Evolutionary conservation across 1,284 basidiomycete genomes (phyloP), one percentile per base, ranked within the genome.

Genomic region (Apiotrichum veenhuisii): DNA sequence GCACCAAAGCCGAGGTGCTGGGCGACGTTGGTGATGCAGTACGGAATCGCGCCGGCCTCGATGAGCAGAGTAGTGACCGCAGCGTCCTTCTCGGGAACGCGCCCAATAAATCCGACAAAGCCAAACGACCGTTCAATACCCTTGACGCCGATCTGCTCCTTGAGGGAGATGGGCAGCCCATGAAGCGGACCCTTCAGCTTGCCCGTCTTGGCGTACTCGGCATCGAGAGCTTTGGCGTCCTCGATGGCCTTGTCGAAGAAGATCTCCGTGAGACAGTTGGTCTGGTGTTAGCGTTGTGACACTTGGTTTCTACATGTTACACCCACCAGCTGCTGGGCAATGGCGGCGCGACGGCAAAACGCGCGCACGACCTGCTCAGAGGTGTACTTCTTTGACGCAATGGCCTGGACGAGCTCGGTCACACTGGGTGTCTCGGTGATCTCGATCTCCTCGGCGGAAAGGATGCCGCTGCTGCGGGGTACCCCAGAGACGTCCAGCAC

Each of bases 341-440:
- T 76, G 45, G 88, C 80, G 0, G 89, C 87, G 26, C 88, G 80
- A 77, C 91, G 91, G 70, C 83, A 84, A 72, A 87, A 91, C 0
- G 89, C 74, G 5, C 57, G 33, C 9, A 59, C 62, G 10, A 72
- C 69, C 25, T 65, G 64, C 27, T 65, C 61, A 22, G 60, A 58
- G 34, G 48, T 65, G 41, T 62, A 48, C 51, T 59, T 50, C 1
- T 60, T 54, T 14, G 38, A 51, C 26, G 55, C 34, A 53, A 74
- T 62, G 49, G 55, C 49, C 26, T 54, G 48, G 18, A 71, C 62
- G 27, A 74, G 59, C 15, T 44, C 55, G 25, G 22, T 25, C 0
- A 61, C 52, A 12, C 72, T 66, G 50, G 72, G 22, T 76, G 64
- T 77, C 52, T 81, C 80, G 8, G 88, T 88, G 33, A 91, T 87